These are phyloP conservation scores for Vanderwaltozyma yarrowii DNA, from an alignment of 805 yeast genomes.

Conservation along the genomic window DNA sequence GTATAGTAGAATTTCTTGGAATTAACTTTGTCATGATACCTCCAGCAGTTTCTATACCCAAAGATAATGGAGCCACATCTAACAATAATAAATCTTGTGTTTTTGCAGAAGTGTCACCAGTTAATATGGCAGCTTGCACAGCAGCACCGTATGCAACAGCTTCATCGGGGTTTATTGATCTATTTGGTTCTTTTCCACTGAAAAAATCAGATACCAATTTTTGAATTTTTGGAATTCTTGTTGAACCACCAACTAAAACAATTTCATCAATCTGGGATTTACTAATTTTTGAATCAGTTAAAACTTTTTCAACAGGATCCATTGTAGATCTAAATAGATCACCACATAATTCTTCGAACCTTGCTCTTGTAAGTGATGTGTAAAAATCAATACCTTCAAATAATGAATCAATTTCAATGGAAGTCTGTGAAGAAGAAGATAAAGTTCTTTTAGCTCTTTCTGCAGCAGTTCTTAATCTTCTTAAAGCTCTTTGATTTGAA, in stretches of 20 bases:
- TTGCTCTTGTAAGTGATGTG: conserved; percentile 91
- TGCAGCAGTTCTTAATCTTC: conserved; percentile 95
- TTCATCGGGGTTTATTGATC: conserved; percentile 94
- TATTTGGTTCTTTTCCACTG: conserved; percentile 94
- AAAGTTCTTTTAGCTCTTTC: conserved; percentile 95
- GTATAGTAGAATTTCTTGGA: conserved; percentile 92
- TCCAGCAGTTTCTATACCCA: conserved; percentile 98
- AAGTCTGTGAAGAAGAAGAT: conserved; percentile 92
- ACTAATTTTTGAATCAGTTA: conserved; percentile 80
- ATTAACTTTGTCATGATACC: conserved; percentile 97
- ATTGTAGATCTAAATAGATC: conserved; percentile 86
- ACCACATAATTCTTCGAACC: conserved; percentile 92
- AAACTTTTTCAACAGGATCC: conserved; percentile 60
- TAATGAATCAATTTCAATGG: conserved; percentile 87
- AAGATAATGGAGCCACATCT: conserved; percentile 92
- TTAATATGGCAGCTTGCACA: conserved; percentile 90
- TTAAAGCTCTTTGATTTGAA: conserved; percentile 82
- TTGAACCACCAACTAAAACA: conserved; percentile 93
- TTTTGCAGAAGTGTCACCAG: conserved; percentile 92
- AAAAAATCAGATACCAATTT: conserved; percentile 90
- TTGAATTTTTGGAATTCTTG: conserved; percentile 95
- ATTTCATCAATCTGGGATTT: conserved; percentile 83
- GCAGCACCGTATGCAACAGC: conserved; percentile 99
- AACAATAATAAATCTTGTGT: conserved; percentile 87
- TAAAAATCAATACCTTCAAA: conserved; percentile 92